phyloP scores from a whole-genome alignment of 2,329 filamentous ascomycete species.

The Arthroderma sp. region DNA sequence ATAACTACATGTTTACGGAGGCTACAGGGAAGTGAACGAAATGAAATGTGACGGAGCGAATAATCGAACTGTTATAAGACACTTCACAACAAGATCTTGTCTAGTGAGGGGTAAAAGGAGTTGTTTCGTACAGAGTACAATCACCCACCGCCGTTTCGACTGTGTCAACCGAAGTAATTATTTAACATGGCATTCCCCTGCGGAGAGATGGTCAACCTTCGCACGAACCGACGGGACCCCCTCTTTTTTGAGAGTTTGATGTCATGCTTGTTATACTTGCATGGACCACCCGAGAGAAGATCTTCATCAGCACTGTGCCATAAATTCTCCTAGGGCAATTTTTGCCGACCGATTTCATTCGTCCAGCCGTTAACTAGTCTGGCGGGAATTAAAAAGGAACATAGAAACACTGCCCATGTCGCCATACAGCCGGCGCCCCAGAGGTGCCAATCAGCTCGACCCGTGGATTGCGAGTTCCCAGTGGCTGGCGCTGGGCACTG shows the following conservation, averaged over 20 bases:
- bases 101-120: too few species aligned
- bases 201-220: neutral
- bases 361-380: neutral
- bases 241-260: neutral
- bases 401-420: too few species aligned
- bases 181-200: neutral
- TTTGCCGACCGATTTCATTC: neutral
- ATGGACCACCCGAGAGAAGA: neutral
- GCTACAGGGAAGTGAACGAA: too few species aligned
- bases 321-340: constrained; percentile 1
- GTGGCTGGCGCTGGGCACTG: too few species aligned
- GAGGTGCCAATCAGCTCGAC: neutral
- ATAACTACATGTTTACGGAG: too few species aligned
- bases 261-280: neutral
- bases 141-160: too few species aligned
- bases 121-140: too few species aligned
- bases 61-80: too few species aligned
- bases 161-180: too few species aligned
- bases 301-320: neutral
- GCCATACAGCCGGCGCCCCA: neutral
- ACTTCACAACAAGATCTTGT: too few species aligned
- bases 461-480: neutral
- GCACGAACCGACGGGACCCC: neutral
- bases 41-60: too few species aligned
- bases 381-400: neutral